Percentiles rank a stretch among this genome's conserved stretches.
Conservation (phyloP, 768 basidiomycete species). For the Collybiopsis luxurians region DNA sequence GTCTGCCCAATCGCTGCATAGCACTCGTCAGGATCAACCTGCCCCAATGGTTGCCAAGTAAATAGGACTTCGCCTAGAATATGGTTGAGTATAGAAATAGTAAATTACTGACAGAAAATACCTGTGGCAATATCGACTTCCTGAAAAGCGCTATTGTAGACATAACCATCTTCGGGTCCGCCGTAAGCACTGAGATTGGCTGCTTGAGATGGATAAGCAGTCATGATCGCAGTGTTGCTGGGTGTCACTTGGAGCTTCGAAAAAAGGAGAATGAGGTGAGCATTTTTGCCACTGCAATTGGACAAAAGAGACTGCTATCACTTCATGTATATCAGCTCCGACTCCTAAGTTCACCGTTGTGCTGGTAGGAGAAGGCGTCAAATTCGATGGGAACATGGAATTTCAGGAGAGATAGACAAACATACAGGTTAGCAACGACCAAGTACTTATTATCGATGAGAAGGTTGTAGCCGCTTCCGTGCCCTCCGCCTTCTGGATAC, state of each 20-base stretch:
- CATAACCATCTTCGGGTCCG: not conserved
- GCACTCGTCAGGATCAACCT: constrained; percentile 4
- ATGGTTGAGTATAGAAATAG: too few species aligned
- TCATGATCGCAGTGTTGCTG: constrained; percentile 2
- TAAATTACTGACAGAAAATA: not conserved
- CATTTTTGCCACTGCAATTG: not conserved
- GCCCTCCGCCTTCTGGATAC: not conserved
- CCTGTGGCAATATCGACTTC: constrained; percentile 1
- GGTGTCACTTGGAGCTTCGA: not conserved
- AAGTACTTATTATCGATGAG: not conserved
- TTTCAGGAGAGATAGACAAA: not conserved
- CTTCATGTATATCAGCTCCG: constrained; percentile 2
- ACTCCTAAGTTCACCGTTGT: not conserved
- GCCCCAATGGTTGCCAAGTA: not conserved
- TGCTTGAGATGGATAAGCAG: not conserved
- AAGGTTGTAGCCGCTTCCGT: not conserved
- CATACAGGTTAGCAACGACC: constrained; percentile 1
- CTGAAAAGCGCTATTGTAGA: not conserved
- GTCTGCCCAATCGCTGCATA: constrained; percentile 1
- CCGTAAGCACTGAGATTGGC: not conserved
- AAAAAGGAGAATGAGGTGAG: not conserved
- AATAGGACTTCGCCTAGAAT: not conserved
- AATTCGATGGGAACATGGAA: too few species aligned
- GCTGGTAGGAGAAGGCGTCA: not conserved
- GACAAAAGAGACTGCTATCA: not conserved